Evolutionary conservation across 345 rosid genomes (phyloP), one percentile per base, ranked within the genome.

Genomic region (Stellera chamaejasme): DNA sequence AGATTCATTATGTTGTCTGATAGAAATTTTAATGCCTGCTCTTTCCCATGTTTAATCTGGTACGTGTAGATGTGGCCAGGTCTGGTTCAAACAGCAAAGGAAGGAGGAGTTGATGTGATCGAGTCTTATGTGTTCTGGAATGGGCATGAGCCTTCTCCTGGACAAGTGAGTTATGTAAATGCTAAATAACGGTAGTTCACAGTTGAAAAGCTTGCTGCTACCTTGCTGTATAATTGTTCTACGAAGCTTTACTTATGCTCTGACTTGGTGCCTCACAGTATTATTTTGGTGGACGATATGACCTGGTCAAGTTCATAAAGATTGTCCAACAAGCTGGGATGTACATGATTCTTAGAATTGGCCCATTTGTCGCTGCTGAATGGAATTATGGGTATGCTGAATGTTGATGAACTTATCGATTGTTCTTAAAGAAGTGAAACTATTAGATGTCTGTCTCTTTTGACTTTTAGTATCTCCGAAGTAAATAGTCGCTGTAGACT

Each of bases 71-170:
- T 86, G 98, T 88, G 97, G 98, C 93, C 93, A 39, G 84, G 79
- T 26, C 79, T 92, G 60, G 80, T 92, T 60, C 72, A 72, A 69
- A 84, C 85, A 5, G 98, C 98, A 6, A 92, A 88, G 70, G 87
- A 85, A 69, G 98, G 98, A 59, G 98, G 98, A 36, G 70, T 73
- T 49, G 79, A 92, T 61, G 83, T 61, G 5, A 80, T 92, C 6
- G 96, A 92, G 36, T 83, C 98, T 7, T 92, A 92, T 57, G 98
- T 92, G 14, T 92, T 92, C 63, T 92, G 98, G 96, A 88, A 86
- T 70, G 96, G 92, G 4, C 98, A 92, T 45, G 96, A 88, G 61
- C 87, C 73, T 55, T 74, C 92, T 71, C 85, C 79, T 5, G 82
- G 80, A 64, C 72, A 83, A 70, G 98, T 82, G 50, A 69, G 82